Evolutionary conservation across 441 rosid species (phyloP), one percentile per base, ranked within the genome.

Genomic region (Macaranga tanarius): DNA sequence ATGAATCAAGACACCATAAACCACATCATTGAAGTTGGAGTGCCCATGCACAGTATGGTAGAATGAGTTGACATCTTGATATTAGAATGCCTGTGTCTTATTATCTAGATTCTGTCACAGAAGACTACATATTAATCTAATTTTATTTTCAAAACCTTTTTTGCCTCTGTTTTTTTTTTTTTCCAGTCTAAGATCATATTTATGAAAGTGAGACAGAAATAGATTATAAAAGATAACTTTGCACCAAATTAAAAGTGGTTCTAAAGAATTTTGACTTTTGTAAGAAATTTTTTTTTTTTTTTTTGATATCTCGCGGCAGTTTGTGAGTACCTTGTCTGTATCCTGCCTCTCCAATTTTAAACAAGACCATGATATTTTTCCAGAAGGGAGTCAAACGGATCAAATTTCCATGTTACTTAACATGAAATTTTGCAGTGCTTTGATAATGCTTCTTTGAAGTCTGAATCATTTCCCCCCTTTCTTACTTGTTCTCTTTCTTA

Each of bases 401-500:
- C 42, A 40, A 55, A 13, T 17, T 69, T 20, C 62, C 26, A 19
- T 48, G 20, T 67, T 61, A 45, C 9, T 26, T 55, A 56, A 13
- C 38, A 13, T 19, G 23, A 67, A 47, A 38, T 10, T 52, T 48
- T 34, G 51, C n/a, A 22, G 31, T 26, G 40, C n/a, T 70, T 3
- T 42, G n/a, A 52, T 44, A 11, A 65, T 60, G 40, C 22, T 2
- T 45, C 3, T 60, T 59, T 54, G 66, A 56, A 65, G 34, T 76
- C 38, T 25, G 38, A 52, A 26, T 4, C 20, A 20, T 52, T n/a
- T 69, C 6, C n/a, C 11, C 11, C 15, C 17, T 63, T 25, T 70
- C 6, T 62, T 48, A 45, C 44, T 55, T 58, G 4, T 70, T 19
- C n/a, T 68, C 70, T 80, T 71, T 62, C 54, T 71, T 59, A 67